These are phyloP conservation scores for Candida silvatica DNA, from an alignment of 805 yeast species.

Conservation along the genomic window DNA sequence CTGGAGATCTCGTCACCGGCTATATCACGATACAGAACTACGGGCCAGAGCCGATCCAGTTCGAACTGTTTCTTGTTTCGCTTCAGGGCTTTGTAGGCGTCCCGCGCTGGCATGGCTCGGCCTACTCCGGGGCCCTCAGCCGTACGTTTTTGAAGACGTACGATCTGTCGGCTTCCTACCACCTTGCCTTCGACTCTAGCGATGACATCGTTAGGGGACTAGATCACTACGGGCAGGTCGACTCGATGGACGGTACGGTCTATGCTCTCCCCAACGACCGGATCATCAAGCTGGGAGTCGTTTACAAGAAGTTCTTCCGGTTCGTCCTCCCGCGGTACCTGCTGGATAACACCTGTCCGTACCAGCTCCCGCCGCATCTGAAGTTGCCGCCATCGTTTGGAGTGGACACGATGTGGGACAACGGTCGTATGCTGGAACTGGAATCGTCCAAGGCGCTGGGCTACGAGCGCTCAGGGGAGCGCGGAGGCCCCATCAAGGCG, in stretches of 20 bases:
- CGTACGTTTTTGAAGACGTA: constrained; percentile 25
- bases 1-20: constrained; percentile 61
- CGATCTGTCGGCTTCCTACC: constrained; percentile 45
- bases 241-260: constrained; percentile 16
- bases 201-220: not conserved
- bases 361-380: constrained; percentile 27
- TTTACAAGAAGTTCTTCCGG: constrained; percentile 47
- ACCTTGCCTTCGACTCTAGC: no score
- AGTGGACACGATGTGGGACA: constrained; percentile 19
- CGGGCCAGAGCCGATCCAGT: constrained; percentile 34
- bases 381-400: constrained; percentile 34
- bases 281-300: constrained; percentile 34
- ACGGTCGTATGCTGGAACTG: constrained; percentile 17
- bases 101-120: no score
- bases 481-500: constrained; percentile 46
- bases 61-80: constrained; percentile 54
- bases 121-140: no score
- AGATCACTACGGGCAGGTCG: no score
- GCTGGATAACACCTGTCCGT: constrained; percentile 43
- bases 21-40: constrained; percentile 36
- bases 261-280: constrained; percentile 37
- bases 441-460: constrained; percentile 34
- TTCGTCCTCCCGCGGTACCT: constrained; percentile 46
- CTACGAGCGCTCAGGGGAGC: constrained; percentile 38
- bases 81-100: constrained; percentile 40